These are phyloP conservation scores for Penicillium rolfsii DNA, from an alignment of 2,329 filamentous ascomycete species.

Conservation along the genomic window DNA sequence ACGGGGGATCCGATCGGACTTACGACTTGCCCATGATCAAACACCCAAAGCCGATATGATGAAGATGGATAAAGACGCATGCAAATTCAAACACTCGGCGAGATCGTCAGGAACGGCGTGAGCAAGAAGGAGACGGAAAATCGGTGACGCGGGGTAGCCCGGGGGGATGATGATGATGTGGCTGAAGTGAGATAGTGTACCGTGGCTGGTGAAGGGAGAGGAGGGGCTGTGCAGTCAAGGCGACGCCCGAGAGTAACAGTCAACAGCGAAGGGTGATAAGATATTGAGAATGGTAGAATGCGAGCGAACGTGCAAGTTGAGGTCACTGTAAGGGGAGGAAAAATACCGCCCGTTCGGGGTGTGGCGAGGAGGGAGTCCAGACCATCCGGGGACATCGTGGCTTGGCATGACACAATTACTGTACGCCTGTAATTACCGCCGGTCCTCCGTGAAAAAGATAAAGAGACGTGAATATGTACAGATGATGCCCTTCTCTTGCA, in stretches of 20 bases:
- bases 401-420: conserved; percentile 27
- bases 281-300: background rate
- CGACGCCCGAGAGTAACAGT: background rate
- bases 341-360: background rate
- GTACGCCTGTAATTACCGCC: background rate
- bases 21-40: conserved; percentile 45
- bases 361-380: conserved; percentile 25
- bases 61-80: conserved; percentile 11
- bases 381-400: conserved; percentile 29
- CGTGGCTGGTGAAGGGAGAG: background rate
- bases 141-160: conserved; percentile 29
- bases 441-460: background rate
- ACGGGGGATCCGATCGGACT: conserved; percentile 25
- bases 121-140: conserved; percentile 15
- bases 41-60: conserved; percentile 13
- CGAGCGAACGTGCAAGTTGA: background rate
- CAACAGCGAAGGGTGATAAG: background rate
- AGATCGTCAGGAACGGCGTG: conserved; percentile 10
- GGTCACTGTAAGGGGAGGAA: background rate
- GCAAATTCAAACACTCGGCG: conserved; percentile 3
- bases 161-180: conserved; percentile 23
- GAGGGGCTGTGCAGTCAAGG: background rate
- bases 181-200: conserved; percentile 17
- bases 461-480: background rate
- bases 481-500: background rate